These are phyloP conservation scores for Suillus luteus DNA, from an alignment of 768 basidiomycete species.

Conservation along the genomic window DNA sequence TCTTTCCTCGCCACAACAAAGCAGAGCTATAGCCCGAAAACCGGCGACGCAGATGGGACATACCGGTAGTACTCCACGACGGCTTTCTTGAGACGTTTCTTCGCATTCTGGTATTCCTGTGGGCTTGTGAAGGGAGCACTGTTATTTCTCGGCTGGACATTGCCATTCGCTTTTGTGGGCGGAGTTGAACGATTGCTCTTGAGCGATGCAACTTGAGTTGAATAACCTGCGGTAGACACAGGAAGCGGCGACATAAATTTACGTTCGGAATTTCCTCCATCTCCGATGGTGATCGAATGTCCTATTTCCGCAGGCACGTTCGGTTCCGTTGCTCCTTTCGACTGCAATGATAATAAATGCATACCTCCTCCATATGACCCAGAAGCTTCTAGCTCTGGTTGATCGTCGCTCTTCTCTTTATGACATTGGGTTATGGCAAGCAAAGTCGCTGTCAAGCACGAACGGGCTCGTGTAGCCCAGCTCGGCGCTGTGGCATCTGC, in stretches of 20 bases:
- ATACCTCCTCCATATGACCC: slow-evolving; percentile 19
- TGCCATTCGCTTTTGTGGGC: slow-evolving; percentile 4
- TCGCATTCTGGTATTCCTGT: slow-evolving; percentile 82
- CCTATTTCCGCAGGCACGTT: slow-evolving; percentile 3
- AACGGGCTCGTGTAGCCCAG: slow-evolving; percentile 19
- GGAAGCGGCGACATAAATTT: neutral
- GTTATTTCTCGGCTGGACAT: neutral
- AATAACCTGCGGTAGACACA: neutral
- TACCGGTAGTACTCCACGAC: slow-evolving; percentile 82
- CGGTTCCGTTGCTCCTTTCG: neutral
- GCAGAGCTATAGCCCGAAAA: neutral
- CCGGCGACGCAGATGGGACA: slow-evolving; percentile 16
- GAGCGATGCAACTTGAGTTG: neutral
- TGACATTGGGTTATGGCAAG: slow-evolving; percentile 9
- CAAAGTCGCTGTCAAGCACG: slow-evolving; percentile 12
- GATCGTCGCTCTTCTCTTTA: neutral
- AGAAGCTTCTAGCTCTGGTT: slow-evolving; percentile 13
- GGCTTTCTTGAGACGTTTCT: slow-evolving; percentile 82
- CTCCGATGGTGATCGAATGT: neutral
- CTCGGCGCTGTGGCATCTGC: neutral
- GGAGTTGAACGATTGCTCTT: neutral
- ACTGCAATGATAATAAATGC: neutral
- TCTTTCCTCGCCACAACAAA: neutral
- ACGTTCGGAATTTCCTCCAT: neutral
- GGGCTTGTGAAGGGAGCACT: slow-evolving; percentile 45